Base-by-base conservation (phyloP, 495 filamentous ascomycete species). In the Apiosordaria backusii region DNA sequence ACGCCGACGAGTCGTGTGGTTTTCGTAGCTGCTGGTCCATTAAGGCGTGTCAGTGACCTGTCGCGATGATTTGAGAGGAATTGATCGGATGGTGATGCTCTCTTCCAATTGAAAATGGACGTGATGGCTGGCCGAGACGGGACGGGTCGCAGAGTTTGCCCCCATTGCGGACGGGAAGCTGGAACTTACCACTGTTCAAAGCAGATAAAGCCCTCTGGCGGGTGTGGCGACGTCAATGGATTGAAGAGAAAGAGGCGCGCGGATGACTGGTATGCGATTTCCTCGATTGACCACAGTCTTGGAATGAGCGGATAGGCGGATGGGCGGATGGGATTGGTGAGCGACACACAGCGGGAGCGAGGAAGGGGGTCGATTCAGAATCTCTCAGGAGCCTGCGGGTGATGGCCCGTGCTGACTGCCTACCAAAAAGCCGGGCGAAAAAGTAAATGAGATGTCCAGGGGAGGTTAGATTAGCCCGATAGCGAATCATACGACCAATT, bases 371-470 rank as follows among this genome's bases (percentile, higher is more conserved):
- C 6, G n/a, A 45, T 65, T 25, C 24, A 29, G 64, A 53, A 65
- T 40, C 50, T 10, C 60, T 40, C 60, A 65, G 68, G 65, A 67
- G 61, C 52, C 27, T 50, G 57, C 62, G 62, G 35, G 52, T n/a
- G 60, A 5, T 71, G 70, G 73, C 54, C 73, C 66, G 73, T 75
- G 73, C 71, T 26, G 16, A 21, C 22, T 55, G 52, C 52, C 24
- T 57, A 9, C 5, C 27, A 27, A 21, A 22, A 61, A 50, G 45
- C 67, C 53, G 65, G 61, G 27, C 25, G 27, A 66, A 72, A n/a
- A 72, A 72, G 71, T 66, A 75, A 75, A 73, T 75, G 73, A 73
- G 69, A 68, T 67, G 61, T 57, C 65, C 68, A 66, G 63, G 62
- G 57, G 27, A 21, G 68, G 71, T 71, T 71, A 73, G 67, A 70